phyloP scores from a whole-genome alignment of 352 stramenopile genomes.

The Pseudoperonospora humuli region DNA sequence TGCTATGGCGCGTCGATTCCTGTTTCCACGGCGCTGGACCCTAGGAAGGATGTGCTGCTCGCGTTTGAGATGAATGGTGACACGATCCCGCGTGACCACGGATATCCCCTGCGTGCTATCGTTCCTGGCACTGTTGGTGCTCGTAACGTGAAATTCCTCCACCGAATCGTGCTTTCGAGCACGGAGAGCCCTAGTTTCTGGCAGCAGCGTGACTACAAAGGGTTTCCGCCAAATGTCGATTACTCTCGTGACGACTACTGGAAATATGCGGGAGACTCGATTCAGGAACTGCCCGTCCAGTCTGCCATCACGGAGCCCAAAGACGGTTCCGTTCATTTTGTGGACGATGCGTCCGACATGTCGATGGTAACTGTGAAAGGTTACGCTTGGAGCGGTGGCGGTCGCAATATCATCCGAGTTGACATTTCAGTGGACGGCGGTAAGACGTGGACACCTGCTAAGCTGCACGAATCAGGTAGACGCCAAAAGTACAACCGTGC shows the following conservation, averaged over 20 bases:
- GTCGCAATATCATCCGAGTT: slow-evolving; percentile 93
- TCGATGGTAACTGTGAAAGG: slow-evolving; percentile 87
- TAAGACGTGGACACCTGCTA: slow-evolving; percentile 87
- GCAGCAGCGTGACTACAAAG: slow-evolving; percentile 91
- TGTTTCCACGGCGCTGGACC: slow-evolving; percentile 90
- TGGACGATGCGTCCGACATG: slow-evolving; percentile 52
- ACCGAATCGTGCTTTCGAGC: slow-evolving; percentile 81
- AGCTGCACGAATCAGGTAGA: slow-evolving; percentile 76
- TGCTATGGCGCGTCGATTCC: slow-evolving; percentile 87
- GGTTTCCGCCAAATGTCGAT: slow-evolving; percentile 80
- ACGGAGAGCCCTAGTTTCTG: slow-evolving; percentile 86
- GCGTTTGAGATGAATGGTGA: slow-evolving; percentile 98
- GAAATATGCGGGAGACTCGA: slow-evolving; percentile 80
- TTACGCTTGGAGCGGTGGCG: slow-evolving; percentile 92
- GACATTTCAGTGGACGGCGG: slow-evolving; percentile 93
- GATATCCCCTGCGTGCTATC: slow-evolving; percentile 93
- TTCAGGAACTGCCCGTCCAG: slow-evolving; percentile 89
- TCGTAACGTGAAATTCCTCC: slow-evolving; percentile 96
- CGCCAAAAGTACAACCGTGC: slow-evolving; percentile 86
- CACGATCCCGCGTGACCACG: slow-evolving; percentile 91
- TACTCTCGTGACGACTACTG: slow-evolving; percentile 80
- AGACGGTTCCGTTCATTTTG: slow-evolving; percentile 33
- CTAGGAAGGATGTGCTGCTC: slow-evolving; percentile 94
- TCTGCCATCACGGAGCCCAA: slow-evolving; percentile 86
- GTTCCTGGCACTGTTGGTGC: slow-evolving; percentile 93